phyloP scores from a whole-genome alignment of 169 alveolate species.

The Plasmodium billcollinsi region DNA sequence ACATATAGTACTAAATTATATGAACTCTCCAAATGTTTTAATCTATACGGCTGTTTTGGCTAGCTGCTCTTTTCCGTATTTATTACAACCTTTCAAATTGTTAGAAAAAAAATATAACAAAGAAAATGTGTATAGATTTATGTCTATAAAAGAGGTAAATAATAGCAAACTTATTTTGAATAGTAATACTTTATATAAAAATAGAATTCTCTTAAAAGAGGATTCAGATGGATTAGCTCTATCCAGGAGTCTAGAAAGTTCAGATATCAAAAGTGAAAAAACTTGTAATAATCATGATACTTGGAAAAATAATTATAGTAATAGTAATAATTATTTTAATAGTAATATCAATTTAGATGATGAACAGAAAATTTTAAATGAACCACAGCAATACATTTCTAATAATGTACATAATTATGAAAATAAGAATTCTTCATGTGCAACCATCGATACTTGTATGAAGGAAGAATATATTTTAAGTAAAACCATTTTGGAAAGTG shows the following conservation, averaged over 20 bases:
- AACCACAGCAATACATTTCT: neutral
- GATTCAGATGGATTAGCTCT: constrained; percentile 5
- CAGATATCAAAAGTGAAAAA: neutral
- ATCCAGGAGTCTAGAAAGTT: too few species aligned
- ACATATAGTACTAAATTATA: constrained; percentile 82
- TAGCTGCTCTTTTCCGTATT: constrained; percentile 85
- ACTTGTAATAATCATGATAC: neutral
- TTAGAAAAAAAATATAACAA: constrained; percentile 75
- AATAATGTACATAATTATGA: constrained; percentile 6
- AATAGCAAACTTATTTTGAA: constrained; percentile 42
- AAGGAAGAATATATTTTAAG: constrained; percentile 4
- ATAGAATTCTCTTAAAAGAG: neutral
- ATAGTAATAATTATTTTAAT: neutral
- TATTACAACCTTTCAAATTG: constrained; percentile 79
- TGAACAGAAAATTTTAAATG: neutral
- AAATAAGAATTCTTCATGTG: constrained; percentile 14
- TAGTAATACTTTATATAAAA: constrained; percentile 21
- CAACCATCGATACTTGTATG: neutral
- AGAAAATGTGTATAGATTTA: constrained; percentile 56
- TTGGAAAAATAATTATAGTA: neutral
- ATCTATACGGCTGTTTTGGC: constrained; percentile 87
- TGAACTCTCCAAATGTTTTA: constrained; percentile 86
- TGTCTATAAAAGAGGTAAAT: constrained; percentile 41
- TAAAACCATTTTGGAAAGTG: neutral
- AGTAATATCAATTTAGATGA: neutral